A percentile compares a stretch with the other conserved stretches of the same genome.
Evolutionary conservation across 2,329 filamentous ascomycete species (phyloP).

Genomic region (Neurospora crassa): DNA sequence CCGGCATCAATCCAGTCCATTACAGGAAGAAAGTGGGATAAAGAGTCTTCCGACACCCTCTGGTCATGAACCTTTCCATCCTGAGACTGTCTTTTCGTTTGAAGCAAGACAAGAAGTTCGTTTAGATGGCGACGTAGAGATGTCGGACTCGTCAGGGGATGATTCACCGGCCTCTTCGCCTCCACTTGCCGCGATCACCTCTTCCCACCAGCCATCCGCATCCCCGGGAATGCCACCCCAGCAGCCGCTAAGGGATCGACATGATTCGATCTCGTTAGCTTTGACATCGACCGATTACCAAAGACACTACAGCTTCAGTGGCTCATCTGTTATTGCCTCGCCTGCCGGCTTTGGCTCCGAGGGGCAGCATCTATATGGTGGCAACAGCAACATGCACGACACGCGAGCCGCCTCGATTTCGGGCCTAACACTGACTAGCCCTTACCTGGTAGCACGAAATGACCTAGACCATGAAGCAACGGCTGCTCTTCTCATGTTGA

Average conservation of each 20-base stretch:
- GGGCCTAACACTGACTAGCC: slow-evolving; percentile 49
- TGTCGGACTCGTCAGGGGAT: slow-evolving; percentile 41
- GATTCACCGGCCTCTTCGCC: slow-evolving; percentile 36
- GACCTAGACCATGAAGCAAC: slow-evolving; percentile 70
- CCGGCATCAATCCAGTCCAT: slow-evolving; percentile 24
- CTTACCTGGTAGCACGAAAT: slow-evolving; percentile 43
- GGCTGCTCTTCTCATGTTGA: slow-evolving; percentile 79
- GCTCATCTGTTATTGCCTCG: slow-evolving; percentile 30
- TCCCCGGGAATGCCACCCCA: slow-evolving; percentile 43
- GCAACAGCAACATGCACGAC: slow-evolving; percentile 40
- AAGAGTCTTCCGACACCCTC: slow-evolving; percentile 21
- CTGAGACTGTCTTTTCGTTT: slow-evolving; percentile 18
- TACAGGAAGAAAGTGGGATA: slow-evolving; percentile 19
- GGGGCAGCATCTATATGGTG: slow-evolving; percentile 29
- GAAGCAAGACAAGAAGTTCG: slow-evolving; percentile 8
- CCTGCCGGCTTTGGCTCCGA: slow-evolving; percentile 28
- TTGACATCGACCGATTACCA: slow-evolving; percentile 27
- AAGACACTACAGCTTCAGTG: slow-evolving; percentile 34
- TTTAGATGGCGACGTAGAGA: slow-evolving; percentile 46
- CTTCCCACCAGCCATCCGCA: slow-evolving; percentile 34
- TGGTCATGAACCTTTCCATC: slow-evolving; percentile 19
- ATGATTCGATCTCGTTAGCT: slow-evolving; percentile 44
- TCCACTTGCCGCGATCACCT: slow-evolving; percentile 15
- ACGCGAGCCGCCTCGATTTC: slow-evolving; percentile 30
- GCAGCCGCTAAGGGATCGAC: slow-evolving; percentile 35